These are phyloP conservation scores for Mangifera indica DNA, from an alignment of 345 rosid species.

Conservation along the genomic window DNA sequence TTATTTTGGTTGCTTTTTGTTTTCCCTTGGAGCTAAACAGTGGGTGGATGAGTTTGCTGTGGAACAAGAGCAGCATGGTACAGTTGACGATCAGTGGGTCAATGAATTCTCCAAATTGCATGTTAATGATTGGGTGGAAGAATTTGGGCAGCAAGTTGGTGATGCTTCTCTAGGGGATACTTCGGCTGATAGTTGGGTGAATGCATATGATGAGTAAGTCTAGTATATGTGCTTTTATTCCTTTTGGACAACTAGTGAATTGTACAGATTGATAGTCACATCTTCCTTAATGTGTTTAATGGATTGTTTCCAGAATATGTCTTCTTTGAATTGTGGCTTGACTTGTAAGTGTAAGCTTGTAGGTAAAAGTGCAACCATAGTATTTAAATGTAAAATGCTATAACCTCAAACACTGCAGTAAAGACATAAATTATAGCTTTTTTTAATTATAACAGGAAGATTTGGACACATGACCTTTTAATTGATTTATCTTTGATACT, in stretches of 20 bases:
- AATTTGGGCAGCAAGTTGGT: conserved; percentile 69
- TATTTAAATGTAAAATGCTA: no score
- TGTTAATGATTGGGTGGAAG: conserved; percentile 92
- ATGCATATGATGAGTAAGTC: conserved; percentile 93
- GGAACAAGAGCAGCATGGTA: conserved; percentile 51
- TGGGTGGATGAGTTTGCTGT: conserved; percentile 87
- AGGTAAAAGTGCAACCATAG: background rate
- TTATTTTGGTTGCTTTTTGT: conserved; percentile 36
- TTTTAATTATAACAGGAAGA: no score
- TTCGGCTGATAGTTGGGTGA: conserved; percentile 80
- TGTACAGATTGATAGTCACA: background rate
- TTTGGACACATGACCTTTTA: background rate
- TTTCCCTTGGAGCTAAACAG: conserved; percentile 58
- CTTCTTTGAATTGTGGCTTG: background rate
- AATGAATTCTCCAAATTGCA: conserved; percentile 93
- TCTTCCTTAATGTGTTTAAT: background rate
- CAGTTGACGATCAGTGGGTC: conserved; percentile 83
- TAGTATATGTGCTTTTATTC: background rate
- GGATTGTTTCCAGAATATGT: background rate
- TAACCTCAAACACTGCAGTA: no score
- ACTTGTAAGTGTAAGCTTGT: background rate
- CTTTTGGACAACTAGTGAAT: conserved; percentile 20
- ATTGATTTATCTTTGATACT: background rate
- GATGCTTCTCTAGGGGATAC: conserved; percentile 66
- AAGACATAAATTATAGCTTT: background rate